These are phyloP conservation scores for Whalleya microplaca DNA, from an alignment of 2,329 filamentous ascomycete species.

Conservation along the genomic window DNA sequence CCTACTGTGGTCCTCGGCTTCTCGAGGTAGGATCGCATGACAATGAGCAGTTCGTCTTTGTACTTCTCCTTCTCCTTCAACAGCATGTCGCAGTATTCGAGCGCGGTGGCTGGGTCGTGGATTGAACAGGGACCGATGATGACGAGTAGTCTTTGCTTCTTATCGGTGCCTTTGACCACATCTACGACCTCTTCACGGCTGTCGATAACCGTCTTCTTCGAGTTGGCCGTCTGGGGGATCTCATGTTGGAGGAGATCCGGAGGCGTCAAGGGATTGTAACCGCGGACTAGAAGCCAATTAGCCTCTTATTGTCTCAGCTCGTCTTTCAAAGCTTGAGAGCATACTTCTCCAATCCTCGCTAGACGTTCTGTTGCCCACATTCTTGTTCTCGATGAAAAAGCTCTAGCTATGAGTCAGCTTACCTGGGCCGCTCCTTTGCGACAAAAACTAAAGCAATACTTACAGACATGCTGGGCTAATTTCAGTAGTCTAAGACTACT, in stretches of 20 bases:
- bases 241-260: constrained; percentile 96
- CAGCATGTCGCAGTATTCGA: constrained; percentile 90
- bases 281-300: constrained; percentile 62
- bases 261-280: constrained; percentile 90
- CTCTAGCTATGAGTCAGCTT: constrained; percentile 47
- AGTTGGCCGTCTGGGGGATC: constrained; percentile 65
- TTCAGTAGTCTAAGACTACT: background rate
- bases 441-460: constrained; percentile 11
- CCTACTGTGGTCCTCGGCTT: constrained; percentile 97
- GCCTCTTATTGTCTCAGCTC: background rate
- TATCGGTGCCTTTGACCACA: constrained; percentile 69
- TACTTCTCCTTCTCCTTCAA: constrained; percentile 84
- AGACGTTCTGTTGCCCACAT: constrained; percentile 73
- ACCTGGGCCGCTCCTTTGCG: constrained; percentile 12
- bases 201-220: constrained; percentile 63
- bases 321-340: constrained; percentile 33
- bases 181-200: constrained; percentile 67
- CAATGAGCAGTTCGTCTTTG: constrained; percentile 85
- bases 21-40: constrained; percentile 98
- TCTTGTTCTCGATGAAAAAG: constrained; percentile 79
- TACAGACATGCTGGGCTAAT: constrained; percentile 32
- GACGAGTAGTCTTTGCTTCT: constrained; percentile 65
- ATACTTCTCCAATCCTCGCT: constrained; percentile 84
- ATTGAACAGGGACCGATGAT: constrained; percentile 96
- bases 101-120: constrained; percentile 87